Evolutionary conservation across 2,329 filamentous ascomycete species (phyloP).

Genomic region (Colletotrichum neosansevieriae): DNA sequence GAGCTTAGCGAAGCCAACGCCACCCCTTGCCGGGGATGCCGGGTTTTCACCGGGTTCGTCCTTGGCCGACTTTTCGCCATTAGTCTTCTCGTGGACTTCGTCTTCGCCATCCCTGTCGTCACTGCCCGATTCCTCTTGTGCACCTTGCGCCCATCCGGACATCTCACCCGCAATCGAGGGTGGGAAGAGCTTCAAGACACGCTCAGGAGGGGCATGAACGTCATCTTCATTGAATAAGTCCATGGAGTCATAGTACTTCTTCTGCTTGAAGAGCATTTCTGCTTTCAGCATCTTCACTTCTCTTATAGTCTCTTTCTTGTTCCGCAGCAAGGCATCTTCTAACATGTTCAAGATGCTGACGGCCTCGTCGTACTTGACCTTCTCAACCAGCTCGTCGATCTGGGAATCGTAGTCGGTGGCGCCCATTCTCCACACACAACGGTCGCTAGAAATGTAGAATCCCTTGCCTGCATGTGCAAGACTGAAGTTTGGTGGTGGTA

Average conservation of each 20-base stretch:
- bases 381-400: constrained; percentile 82
- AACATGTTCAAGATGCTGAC: constrained; percentile 90
- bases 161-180: constrained; percentile 85
- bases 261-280: constrained; percentile 82
- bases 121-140: constrained; percentile 59
- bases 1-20: constrained; percentile 65
- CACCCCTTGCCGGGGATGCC: constrained; percentile 52
- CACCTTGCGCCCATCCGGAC: constrained; percentile 63
- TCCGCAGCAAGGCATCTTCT: constrained; percentile 87
- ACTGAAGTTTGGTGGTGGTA: constrained; percentile 91
- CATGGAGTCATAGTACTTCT: constrained; percentile 86
- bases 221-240: constrained; percentile 88
- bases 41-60: constrained; percentile 43
- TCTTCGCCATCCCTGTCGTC: constrained; percentile 49
- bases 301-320: constrained; percentile 84
- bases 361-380: constrained; percentile 85
- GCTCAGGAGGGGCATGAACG: constrained; percentile 88
- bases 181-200: constrained; percentile 88
- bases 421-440: constrained; percentile 95
- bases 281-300: constrained; percentile 94
- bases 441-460: constrained; percentile 92
- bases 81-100: constrained; percentile 50
- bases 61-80: constrained; percentile 48
- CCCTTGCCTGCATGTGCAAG: constrained; percentile 97
- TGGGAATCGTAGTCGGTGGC: constrained; percentile 92